Base-by-base conservation (phyloP, 805 yeast genomes). In the Sporopachydermia lactativora region DNA sequence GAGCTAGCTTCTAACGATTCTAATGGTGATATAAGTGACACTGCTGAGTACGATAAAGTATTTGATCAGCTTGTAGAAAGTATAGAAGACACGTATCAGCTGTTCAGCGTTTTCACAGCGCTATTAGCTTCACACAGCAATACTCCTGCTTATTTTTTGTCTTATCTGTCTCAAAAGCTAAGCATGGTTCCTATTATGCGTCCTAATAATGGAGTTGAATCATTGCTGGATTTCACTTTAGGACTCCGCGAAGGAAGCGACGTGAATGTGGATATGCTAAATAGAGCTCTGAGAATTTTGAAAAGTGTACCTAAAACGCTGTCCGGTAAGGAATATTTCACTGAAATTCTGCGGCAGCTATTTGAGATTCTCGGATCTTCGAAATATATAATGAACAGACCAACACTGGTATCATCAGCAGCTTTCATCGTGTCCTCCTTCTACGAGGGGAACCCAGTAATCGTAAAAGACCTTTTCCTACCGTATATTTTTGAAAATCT, bases 241-340 rank as follows among this genome's bases (percentile, higher is more conserved):
- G 95, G 95, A 0, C 62, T 82, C 17, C 64, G 95, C 42, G 94
- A 84, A 35, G 66, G 68, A 41, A 89, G 80, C 42, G 76, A 74
- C 8, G 58, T 85, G 11, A 77, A 76, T 46, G 57, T 76, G n/a
- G 75, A 73, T 19, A 80, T 75, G 47, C 64, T 83, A 38, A 75
- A 73, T 18, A 71, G 77, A 43, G 81, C 83, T 1, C 73, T 81
- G n/a, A 70, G 68, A 35, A 66, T 84, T 2, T 55, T 89, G 13
- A 54, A 80, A 18, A 58, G 77, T 14, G 77, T 76, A 44, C 96
- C 96, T 0, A 60, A 58, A 38, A 50, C 52, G 0, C 51, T 78
- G 5, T 42, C 65, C 1, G 62, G 75, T 1, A 55, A 52, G 0
- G 64, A 54, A 0, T 89, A 84, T 53, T 77, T 75, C 46, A 47